Base-by-base conservation (phyloP, 495 filamentous ascomycete species). In the Penicillium ucsense region DNA sequence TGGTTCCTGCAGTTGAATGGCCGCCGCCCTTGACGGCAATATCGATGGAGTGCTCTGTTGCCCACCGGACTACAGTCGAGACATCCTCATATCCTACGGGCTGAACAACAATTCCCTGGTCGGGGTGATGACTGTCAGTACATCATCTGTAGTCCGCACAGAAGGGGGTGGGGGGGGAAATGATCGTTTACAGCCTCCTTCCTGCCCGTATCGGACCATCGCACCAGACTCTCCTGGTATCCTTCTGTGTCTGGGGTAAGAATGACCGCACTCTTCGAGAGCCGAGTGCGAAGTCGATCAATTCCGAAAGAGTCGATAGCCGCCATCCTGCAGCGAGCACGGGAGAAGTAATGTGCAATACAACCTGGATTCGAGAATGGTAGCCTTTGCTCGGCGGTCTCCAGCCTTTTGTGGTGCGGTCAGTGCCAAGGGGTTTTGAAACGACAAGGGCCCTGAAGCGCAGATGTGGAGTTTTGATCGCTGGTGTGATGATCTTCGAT, bases 11-110 rank as follows among this genome's bases (percentile, higher is more conserved):
- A 4, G 67, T 71, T 4, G 71, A 72, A 56, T 82, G 78, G 3
- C 69, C 76, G 35, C 79, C 80, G 2, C 78, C 72, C 38, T 66
- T 67, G 6, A 78, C 66, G 3, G 73, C 76, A 31, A 81, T 47
- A 33, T 73, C 67, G 43, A 80, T 49, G 9, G 42, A 47, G 47
- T 82, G 46, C 8, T 62, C 47, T 7, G 63, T 61, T 3, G 68
- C 66, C 62, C 74, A 78, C 3, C 60, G 47, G 5, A 80, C 42
- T 1, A 68, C 67, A 4, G 59, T 54, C 9, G 61, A 50, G 31
- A 79, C 54, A 39, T 78, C 75, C 0, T 46, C 41, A 0, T 57
- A 41, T 0, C 63, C 59, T 10, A 58, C 54, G 27, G 70, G 64
- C 35, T 64, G 55, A 6, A 79, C 52, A 8, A 77, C 68, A 9